Percentiles rank a stretch among this genome's conserved stretches.
Evolutionary conservation across 2,329 filamentous ascomycete genomes (phyloP).

Genomic region (Plenodomus biglobosus): DNA sequence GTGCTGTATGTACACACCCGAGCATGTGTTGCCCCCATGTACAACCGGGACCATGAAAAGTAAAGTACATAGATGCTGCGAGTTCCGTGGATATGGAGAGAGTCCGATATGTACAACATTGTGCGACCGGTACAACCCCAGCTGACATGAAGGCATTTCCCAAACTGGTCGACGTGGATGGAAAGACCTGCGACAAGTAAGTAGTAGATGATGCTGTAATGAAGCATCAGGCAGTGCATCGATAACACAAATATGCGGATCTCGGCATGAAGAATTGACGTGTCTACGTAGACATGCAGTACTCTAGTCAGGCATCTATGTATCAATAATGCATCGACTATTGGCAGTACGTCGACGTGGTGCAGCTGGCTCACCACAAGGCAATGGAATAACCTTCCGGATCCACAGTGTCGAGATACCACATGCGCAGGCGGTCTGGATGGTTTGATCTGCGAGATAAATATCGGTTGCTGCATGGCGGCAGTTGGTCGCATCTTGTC

Average conservation of each 20-base stretch:
- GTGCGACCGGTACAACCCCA: conserved; percentile 3
- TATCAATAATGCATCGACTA: conserved; percentile 16
- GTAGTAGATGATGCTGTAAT: neutral
- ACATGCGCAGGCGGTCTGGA: neutral
- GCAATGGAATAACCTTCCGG: neutral
- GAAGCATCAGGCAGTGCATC: neutral
- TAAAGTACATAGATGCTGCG: neutral
- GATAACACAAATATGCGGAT: neutral
- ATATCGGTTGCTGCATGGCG: conserved; percentile 9
- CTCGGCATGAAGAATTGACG: neutral
- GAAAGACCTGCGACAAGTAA: neutral
- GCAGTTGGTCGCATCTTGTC: conserved; percentile 11
- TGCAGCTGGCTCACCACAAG: neutral
- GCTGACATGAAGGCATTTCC: conserved; percentile 7
- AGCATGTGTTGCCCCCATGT: neutral
- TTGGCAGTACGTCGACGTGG: conserved; percentile 20
- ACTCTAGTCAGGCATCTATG: neutral
- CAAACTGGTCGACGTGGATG: neutral
- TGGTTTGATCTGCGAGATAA: neutral
- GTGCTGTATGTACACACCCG: too few relatives aligned
- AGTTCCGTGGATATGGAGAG: conserved; percentile 3
- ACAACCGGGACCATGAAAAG: neutral
- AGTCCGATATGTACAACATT: conserved; percentile 9
- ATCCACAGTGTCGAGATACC: neutral
- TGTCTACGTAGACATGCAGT: neutral